Percentiles rank a stretch among this genome's conserved stretches.
Conservation (phyloP, 2,329 filamentous ascomycete species). For the Amauroascus niger region DNA sequence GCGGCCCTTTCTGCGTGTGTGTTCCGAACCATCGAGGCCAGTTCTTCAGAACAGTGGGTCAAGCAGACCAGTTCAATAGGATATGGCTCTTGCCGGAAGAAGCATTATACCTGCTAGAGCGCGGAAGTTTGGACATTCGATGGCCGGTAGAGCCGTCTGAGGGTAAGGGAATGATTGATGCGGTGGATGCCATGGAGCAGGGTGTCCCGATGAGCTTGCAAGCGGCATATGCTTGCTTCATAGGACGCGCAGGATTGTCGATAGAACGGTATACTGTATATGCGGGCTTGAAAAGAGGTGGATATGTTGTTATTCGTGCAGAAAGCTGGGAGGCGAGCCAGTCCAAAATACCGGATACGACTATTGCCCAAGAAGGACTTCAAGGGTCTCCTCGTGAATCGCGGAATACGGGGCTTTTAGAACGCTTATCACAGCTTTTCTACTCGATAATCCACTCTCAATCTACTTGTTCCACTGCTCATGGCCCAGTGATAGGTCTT, state of each 20-base stretch:
- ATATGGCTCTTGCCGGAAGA: conserved; percentile 88
- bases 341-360: background rate
- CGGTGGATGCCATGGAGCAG: conserved; percentile 4
- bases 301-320: conserved; percentile 71
- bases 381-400: conserved; percentile 5
- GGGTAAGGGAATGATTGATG: conserved; percentile 42
- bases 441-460: conserved; percentile 25
- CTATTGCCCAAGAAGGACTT: background rate
- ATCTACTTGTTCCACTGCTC: conserved; percentile 24
- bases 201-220: conserved; percentile 83
- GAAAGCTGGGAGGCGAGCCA: conserved; percentile 40
- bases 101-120: conserved; percentile 76
- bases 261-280: conserved; percentile 85
- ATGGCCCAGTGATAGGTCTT: conserved; percentile 44
- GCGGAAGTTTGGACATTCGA: conserved; percentile 76
- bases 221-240: conserved; percentile 75
- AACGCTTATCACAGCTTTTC: conserved; percentile 28
- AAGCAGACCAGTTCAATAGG: conserved; percentile 52
- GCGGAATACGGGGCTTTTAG: conserved; percentile 21
- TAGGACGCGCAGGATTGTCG: conserved; percentile 56
- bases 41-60: conserved; percentile 68
- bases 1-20: conserved; percentile 43
- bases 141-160: conserved; percentile 51
- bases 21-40: conserved; percentile 63
- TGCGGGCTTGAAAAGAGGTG: conserved; percentile 67